Evolutionary conservation across 129 eudicot genomes (phyloP), one percentile per base, ranked within the genome.

Genomic region (Pulicaria dysenterica): DNA sequence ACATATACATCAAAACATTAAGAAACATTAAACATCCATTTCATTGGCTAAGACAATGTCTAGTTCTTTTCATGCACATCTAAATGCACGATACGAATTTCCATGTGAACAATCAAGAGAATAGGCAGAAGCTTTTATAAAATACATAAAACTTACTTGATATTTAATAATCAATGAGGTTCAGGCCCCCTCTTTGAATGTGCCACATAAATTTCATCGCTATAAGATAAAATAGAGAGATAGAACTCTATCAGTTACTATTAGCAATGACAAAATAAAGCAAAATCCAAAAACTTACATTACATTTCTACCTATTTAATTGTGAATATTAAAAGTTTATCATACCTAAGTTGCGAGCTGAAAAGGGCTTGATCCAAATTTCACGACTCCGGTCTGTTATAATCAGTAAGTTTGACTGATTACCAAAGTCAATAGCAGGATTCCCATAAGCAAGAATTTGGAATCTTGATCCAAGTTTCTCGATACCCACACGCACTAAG

Each of bases 321-420:
- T 34, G 17, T n/a, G 45, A 58, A 59, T n/a, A 47, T 8, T 15
- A 37, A 36, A 60, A 58, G 19, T 24, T 61, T 55, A 45, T 2
- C 56, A 65, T 65, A 67, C 80, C 83, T 78, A 55, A 19, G 58
- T 77, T 42, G 42, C 45, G 50, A 69, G 10, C 5, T 34, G 39
- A 49, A 74, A 51, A 47, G 42, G 51, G 70, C 48, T 19, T 82
- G 71, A 69, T 82, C 74, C 44, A 41, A 58, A 64, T 48, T 73
- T 24, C 54, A 60, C 3, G 65, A 59, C 17, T 58, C 56, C 67
- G 2, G 57, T 66, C 64, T 60, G 69, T 56, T 51, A 11, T 17
- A 71, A 51, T 24, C 70, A 59, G 49, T 38, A n/a, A 49, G 17
- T 34, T 17, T 14, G 62, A 36, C 50, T 49, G 8, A 38, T 7